These are phyloP conservation scores for Cladorrhinum samala DNA, from an alignment of 495 filamentous ascomycete species.

Conservation along the genomic window DNA sequence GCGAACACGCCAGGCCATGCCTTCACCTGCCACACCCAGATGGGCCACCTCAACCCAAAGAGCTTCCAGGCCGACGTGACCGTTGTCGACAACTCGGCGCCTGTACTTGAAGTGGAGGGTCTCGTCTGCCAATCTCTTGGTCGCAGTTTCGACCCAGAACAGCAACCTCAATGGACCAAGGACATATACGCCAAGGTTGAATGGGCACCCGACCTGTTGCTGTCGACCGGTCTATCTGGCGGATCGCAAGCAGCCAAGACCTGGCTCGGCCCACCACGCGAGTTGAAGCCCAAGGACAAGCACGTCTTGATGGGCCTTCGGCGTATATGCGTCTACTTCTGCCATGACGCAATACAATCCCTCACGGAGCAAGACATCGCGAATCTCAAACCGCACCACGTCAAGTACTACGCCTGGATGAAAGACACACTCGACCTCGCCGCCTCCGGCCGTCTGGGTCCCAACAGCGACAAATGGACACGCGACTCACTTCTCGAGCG, in stretches of 20 bases:
- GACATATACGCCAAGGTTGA: too few relatives aligned
- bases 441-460: conserved; percentile 14
- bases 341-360: conserved; percentile 18
- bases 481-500: conserved; percentile 5
- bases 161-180: too few relatives aligned
- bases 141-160: too few relatives aligned
- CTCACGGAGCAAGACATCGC: conserved; percentile 14
- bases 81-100: too few relatives aligned
- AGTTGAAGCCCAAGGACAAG: conserved; percentile 16
- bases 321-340: conserved; percentile 20
- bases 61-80: too few relatives aligned
- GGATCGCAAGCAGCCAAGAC: conserved; percentile 22
- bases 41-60: conserved; percentile 14
- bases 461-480: conserved; percentile 17
- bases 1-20: conserved; percentile 4
- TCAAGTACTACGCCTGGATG: conserved; percentile 31
- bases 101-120: too few relatives aligned
- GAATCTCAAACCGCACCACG: conserved; percentile 18
- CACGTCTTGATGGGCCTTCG: conserved; percentile 22
- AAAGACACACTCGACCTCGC: conserved; percentile 20
- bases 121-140: too few relatives aligned
- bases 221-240: conserved; percentile 20
- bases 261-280: conserved; percentile 18
- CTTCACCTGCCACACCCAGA: conserved; percentile 19
- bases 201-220: too few relatives aligned